These are phyloP conservation scores for Cudoniella acicularis DNA, from an alignment of 495 filamentous ascomycete species.

Conservation along the genomic window DNA sequence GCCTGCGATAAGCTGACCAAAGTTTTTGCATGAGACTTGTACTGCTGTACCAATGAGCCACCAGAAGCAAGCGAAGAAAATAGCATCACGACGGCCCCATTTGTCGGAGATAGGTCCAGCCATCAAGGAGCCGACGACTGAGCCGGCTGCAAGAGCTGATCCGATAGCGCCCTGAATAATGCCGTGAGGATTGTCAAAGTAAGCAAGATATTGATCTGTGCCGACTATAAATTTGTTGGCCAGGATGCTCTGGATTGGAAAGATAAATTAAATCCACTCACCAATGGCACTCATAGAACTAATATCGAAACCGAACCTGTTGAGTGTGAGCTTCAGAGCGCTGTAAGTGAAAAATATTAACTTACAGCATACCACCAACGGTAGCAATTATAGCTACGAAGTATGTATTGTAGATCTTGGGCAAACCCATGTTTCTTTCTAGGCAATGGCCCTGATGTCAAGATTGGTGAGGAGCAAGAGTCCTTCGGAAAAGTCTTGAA, in stretches of 20 bases:
- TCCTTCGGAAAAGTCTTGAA: not conserved
- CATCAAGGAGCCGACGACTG: conserved; percentile 57
- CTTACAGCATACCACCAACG: conserved; percentile 54
- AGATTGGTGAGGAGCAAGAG: conserved; percentile 3
- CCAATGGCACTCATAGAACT: conserved; percentile 71
- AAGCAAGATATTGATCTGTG: conserved; percentile 62
- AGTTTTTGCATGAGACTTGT: conserved; percentile 57
- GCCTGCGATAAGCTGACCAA: conserved; percentile 64
- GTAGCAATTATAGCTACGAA: conserved; percentile 61
- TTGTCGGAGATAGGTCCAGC: conserved; percentile 66
- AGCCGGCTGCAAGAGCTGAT: conserved; percentile 64
- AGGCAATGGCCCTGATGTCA: conserved; percentile 19
- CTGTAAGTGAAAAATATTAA: not conserved
- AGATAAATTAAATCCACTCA: no score
- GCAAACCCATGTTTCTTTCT: conserved; percentile 33
- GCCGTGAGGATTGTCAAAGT: conserved; percentile 62
- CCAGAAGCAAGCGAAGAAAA: conserved; percentile 62
- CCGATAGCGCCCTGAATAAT: conserved; percentile 63
- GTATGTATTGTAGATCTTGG: conserved; percentile 58
- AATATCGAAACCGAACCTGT: conserved; percentile 61
- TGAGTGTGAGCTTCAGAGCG: no score
- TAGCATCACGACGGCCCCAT: conserved; percentile 58
- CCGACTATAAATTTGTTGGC: no score
- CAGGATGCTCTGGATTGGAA: no score
- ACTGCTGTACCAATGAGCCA: conserved; percentile 70